These are phyloP conservation scores for Rubus parviflorus DNA, from an alignment of 306 rosid species.

Conservation along the genomic window DNA sequence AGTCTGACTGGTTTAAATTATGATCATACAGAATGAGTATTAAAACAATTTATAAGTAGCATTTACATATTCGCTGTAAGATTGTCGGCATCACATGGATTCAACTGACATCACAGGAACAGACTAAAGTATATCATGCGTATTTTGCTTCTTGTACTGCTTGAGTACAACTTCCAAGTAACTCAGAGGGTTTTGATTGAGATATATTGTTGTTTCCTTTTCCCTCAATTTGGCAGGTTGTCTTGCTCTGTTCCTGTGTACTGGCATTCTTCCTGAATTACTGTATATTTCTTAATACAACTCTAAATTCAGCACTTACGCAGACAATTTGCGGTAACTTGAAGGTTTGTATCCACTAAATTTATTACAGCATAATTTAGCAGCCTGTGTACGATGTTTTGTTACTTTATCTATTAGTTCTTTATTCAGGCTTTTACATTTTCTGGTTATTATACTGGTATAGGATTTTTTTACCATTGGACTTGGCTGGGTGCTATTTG, in stretches of 20 bases:
- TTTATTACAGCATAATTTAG: not conserved
- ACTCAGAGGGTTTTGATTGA: constrained; percentile 13
- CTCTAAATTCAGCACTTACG: constrained; percentile 87
- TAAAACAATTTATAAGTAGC: not conserved
- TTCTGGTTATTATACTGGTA: not conserved
- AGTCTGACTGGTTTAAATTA: not conserved
- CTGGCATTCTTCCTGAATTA: constrained; percentile 95
- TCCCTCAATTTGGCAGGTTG: constrained; percentile 47
- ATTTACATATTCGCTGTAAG: not conserved
- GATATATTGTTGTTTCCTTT: constrained; percentile 9
- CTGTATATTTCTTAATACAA: constrained; percentile 85
- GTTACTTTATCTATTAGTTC: not conserved
- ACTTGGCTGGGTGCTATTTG: constrained; percentile 88
- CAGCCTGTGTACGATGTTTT: not conserved
- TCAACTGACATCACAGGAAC: not conserved
- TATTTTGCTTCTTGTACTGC: not conserved
- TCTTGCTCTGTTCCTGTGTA: constrained; percentile 75
- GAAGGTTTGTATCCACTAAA: constrained; percentile 60
- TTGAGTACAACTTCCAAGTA: not conserved
- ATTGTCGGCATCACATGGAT: not conserved
- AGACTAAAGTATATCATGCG: not conserved
- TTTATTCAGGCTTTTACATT: not conserved
- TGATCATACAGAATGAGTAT: not conserved
- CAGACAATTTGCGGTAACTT: constrained; percentile 95
- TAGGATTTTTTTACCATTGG: constrained; percentile 91